phyloP scores from a whole-genome alignment of 441 rosid species.

The Adansonia madagascariensis region DNA sequence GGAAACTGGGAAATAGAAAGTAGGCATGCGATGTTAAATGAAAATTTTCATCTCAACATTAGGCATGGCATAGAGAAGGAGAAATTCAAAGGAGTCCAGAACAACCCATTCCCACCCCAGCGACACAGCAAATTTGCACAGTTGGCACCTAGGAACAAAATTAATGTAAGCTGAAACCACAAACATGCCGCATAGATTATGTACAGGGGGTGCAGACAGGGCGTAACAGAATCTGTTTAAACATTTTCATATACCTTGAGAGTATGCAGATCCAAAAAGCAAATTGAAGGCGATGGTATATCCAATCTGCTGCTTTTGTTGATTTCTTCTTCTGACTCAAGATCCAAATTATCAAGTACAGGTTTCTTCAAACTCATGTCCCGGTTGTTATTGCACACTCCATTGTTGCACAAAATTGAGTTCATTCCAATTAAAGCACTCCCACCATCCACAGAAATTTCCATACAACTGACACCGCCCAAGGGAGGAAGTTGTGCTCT shows the following conservation, averaged over 20 bases:
- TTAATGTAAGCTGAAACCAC: neutral
- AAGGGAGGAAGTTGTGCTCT: conserved; percentile 70
- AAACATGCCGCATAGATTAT: neutral
- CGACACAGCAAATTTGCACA: neutral
- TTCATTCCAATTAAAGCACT: conserved; percentile 79
- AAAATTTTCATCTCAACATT: conserved; percentile 10
- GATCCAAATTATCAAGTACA: conserved; percentile 38
- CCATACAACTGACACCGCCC: conserved; percentile 75
- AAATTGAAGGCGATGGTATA: conserved; percentile 72
- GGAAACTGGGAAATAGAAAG: neutral
- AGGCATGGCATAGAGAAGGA: neutral
- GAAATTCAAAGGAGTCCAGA: conserved; percentile 1
- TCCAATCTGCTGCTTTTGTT: conserved; percentile 51
- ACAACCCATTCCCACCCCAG: neutral
- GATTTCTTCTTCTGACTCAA: conserved; percentile 41
- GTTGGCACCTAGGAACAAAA: neutral
- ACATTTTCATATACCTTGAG: conserved; percentile 59
- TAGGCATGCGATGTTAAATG: neutral
- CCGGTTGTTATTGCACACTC: conserved; percentile 25
- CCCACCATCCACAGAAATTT: conserved; percentile 79
- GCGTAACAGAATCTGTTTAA: conserved; percentile 5
- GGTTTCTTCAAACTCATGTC: conserved; percentile 31
- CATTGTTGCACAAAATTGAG: conserved; percentile 43
- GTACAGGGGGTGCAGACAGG: neutral
- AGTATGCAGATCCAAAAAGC: conserved; percentile 83